Percentiles rank a stretch among this genome's conserved stretches.
phyloP scores from a whole-genome alignment of 257 asterid species.

The Jacaranda mimosifolia region DNA sequence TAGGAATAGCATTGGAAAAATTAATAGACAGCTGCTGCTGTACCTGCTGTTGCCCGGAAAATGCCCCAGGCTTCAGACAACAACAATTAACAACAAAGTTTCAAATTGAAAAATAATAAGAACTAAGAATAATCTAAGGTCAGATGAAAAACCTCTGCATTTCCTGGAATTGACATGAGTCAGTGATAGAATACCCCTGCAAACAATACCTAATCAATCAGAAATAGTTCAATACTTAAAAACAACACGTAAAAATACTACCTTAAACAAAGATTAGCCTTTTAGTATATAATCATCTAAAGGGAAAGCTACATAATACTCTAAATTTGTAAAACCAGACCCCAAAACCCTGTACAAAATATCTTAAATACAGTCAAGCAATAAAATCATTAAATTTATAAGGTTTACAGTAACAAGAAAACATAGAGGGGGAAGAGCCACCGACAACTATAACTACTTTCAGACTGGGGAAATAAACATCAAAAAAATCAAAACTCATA shows the following conservation, averaged over 20 bases:
- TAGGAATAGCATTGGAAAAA: slow-evolving; percentile 69
- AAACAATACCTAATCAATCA: slow-evolving; percentile 25
- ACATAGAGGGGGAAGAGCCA: no score
- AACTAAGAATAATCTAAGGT: slow-evolving; percentile 17
- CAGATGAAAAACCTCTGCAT: slow-evolving; percentile 59
- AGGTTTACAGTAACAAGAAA: background rate
- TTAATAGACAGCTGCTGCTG: slow-evolving; percentile 52
- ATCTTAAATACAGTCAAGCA: slow-evolving; percentile 22
- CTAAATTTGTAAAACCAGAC: background rate
- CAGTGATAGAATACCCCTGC: slow-evolving; percentile 39
- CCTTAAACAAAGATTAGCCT: background rate
- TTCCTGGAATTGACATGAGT: slow-evolving; percentile 61
- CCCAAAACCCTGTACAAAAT: background rate
- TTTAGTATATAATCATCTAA: background rate
- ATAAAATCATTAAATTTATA: slow-evolving; percentile 1
- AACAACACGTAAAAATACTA: background rate
- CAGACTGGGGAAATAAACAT: background rate
- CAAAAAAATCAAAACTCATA: background rate
- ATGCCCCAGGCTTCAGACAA: slow-evolving; percentile 59
- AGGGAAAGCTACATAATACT: background rate
- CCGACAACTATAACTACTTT: slow-evolving; percentile 6
- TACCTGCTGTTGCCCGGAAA: slow-evolving; percentile 48
- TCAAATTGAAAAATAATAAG: slow-evolving; percentile 6
- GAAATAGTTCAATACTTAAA: background rate
- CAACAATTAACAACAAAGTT: slow-evolving; percentile 22